Conservation (phyloP, 768 basidiomycete genomes). For the Pholiota conissans region DNA sequence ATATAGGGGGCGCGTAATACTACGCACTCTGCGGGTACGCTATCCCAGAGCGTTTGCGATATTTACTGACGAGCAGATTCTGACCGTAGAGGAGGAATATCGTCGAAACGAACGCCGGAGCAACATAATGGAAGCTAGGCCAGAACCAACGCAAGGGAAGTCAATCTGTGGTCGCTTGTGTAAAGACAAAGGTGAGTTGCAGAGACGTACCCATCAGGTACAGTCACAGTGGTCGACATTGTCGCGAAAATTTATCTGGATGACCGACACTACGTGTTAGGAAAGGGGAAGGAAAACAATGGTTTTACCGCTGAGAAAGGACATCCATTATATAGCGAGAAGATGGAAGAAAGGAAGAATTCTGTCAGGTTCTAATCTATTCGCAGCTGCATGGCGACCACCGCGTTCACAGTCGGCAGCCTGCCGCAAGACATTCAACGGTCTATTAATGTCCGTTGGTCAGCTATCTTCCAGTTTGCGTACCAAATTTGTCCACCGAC, state of each 20-base stretch:
- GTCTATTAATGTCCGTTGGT: too few species aligned
- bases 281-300: neutral
- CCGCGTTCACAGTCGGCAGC: too few species aligned
- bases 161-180: neutral
- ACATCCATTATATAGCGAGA: neutral
- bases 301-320: neutral
- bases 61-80: conserved; percentile 31
- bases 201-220: conserved; percentile 21
- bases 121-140: conserved; percentile 55
- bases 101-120: conserved; percentile 53
- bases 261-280: too few species aligned
- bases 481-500: too few species aligned
- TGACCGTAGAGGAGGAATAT: conserved; percentile 55
- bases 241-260: neutral
- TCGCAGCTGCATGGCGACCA: too few species aligned
- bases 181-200: neutral
- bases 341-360: too few species aligned
- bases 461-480: too few species aligned
- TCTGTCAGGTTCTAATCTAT: too few species aligned
- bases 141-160: neutral
- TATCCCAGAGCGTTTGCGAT: conserved; percentile 55
- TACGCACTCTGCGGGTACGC: conserved; percentile 66
- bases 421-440: too few species aligned
- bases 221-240: conserved; percentile 20
- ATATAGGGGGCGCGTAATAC: neutral